Evolutionary conservation across 768 basidiomycete species (phyloP), one percentile per base, ranked within the genome.

Genomic region (Amanita rubescens): DNA sequence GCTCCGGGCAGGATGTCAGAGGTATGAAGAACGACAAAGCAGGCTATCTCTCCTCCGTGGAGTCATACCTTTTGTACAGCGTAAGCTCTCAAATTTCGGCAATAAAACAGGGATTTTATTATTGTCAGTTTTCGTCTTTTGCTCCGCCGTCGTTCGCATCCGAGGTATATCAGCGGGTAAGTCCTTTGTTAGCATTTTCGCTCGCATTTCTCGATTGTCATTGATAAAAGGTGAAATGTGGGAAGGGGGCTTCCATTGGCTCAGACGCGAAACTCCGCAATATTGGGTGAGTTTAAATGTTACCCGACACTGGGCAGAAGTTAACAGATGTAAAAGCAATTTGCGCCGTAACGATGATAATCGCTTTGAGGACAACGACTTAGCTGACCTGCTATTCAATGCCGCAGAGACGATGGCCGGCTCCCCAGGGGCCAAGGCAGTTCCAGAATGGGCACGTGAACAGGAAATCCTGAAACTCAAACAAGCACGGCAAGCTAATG

Each of bases 361-460:
- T 10, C 55, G 56, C 5, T 67, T 65, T 54, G 56, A 58, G 17
- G 65, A 65, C 41, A 50, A 57, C 12, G 58, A 62, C 47, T 51
- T 61, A 45, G 55, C 59, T 44, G 46, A 55, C n/a, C 35, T 58
- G n/a, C 54, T 64, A 5, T 55, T 57, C 6, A 48, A 64, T 32
- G 63, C 63, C 2, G 62, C 63, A 37, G 60, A 61, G 27, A 22
- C 19, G 19, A 17, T 32, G 17, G 59, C 61, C 7, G 54, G 61
- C 6, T 19, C 49, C 1, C 54, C 57, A 6, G 52, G 55, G 3
- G 44, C 47, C n/a, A 49, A 39, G 14, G 7, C 45, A 2, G 41
- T 54, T 11, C 37, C 50, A 1, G 12, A 49, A 11, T 51, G 41
- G 41, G 54, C 54, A 42, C 51, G 55, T 0, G 50, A 49, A 5